Base-by-base conservation (phyloP, 768 basidiomycete species). In the Crucibulum laeve region DNA sequence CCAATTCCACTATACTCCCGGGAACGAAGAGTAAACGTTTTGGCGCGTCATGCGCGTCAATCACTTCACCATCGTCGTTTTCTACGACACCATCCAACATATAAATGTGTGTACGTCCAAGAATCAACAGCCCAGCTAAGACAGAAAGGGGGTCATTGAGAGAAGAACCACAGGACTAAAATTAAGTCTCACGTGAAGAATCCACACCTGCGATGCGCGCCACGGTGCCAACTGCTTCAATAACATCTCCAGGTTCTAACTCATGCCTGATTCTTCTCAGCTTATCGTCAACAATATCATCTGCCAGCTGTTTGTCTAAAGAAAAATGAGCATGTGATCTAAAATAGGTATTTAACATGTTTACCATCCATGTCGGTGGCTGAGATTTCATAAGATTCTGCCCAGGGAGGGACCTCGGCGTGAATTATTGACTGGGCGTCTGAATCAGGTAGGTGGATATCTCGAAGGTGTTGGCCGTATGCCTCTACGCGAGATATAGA, bases 71-170 rank as follows among this genome's bases (percentile, higher is more conserved):
- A 23, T 82, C 79, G n/a, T 85, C 80, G 43, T 81, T 84, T 59
- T 93, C 87, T 4, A 93, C 84, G 10, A 96, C 69, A 1, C 91
- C 91, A 51, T 97, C 92, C 13, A 95, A 63, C 73, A 96, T 87
- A 53, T 96, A 97, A 4, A 96, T 61, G 53, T 93, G 88, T 1
- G 80, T 84, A 35, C 76, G 77, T 10, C 92, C 94, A 13, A 93
- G 77, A 39, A 97, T 93, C 19, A 97, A 70, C 5, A 96, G 71
- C 0, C 94, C 93, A 44, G 92, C 91, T 87, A 53, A 15, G 23
- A n/a, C 14, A 13, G 22, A 10, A 30, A 24, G n/a, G 28, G 25
- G 11, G 48, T 13, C 11, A 24, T 15, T 7, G 8, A 25, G 22
- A 14, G 26, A 2, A 40, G 19, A 38, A 38, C 8, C 25, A 18